Conservation (phyloP, 1,284 basidiomycete species). For the Leccinum pachyderme region DNA sequence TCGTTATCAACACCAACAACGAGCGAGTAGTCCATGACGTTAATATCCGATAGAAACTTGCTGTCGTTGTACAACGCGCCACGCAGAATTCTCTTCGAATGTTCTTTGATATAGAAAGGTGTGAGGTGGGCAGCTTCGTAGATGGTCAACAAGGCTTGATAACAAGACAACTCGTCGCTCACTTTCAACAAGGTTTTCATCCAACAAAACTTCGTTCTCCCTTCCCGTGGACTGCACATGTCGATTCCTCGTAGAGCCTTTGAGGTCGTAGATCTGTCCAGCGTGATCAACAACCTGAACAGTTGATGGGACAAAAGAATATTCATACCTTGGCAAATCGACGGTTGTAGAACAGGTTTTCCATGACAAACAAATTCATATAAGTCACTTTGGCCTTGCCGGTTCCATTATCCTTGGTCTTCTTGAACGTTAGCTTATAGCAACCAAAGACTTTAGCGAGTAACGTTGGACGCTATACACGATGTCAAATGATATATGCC, state of each 20-base stretch:
- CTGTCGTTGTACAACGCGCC: slow-evolving; percentile 93
- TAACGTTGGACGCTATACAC: slow-evolving; percentile 81
- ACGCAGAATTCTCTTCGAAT: slow-evolving; percentile 89
- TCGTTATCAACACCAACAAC: slow-evolving; percentile 89
- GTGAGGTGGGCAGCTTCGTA: slow-evolving; percentile 60
- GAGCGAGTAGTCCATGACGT: slow-evolving; percentile 99
- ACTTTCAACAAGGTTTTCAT: slow-evolving; percentile 91
- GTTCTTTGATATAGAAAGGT: slow-evolving; percentile 94
- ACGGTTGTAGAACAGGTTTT: slow-evolving; percentile 94
- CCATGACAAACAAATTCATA: slow-evolving; percentile 97
- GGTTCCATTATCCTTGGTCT: slow-evolving; percentile 63
- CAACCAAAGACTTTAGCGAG: slow-evolving; percentile 98
- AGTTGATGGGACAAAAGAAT: neutral
- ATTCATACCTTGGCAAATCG: slow-evolving; percentile 74
- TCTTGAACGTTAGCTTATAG: slow-evolving; percentile 92
- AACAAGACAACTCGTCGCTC: slow-evolving; percentile 22
- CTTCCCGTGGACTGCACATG: slow-evolving; percentile 89
- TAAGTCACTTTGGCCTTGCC: slow-evolving; percentile 78
- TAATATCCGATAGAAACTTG: slow-evolving; percentile 91
- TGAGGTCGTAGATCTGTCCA: slow-evolving; percentile 87
- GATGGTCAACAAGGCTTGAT: slow-evolving; percentile 10
- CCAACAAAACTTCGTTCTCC: slow-evolving; percentile 89
- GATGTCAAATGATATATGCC: slow-evolving; percentile 2
- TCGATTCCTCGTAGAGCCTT: slow-evolving; percentile 89
- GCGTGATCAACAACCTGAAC: slow-evolving; percentile 1